Conservation (phyloP, 2,329 filamentous ascomycete genomes). For the Fusarium duplospermum region DNA sequence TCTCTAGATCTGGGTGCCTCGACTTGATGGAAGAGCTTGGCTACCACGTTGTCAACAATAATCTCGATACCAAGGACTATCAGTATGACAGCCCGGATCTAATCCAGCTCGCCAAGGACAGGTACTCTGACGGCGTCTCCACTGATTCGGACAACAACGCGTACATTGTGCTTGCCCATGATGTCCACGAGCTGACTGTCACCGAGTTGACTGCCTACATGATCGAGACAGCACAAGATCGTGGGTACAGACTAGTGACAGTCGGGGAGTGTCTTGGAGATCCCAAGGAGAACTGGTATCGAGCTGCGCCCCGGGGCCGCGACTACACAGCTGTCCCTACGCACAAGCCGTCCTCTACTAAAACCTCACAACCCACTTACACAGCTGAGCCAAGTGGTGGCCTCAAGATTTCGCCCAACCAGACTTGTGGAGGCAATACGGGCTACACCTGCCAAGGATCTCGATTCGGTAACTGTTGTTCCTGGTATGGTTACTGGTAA, state of each 20-base stretch:
- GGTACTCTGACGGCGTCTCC: constrained; percentile 52
- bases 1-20: constrained; percentile 53
- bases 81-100: constrained; percentile 61
- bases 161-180: constrained; percentile 66
- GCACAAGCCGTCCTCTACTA: constrained; percentile 19
- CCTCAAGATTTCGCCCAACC: constrained; percentile 48
- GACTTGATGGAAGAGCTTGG: constrained; percentile 54
- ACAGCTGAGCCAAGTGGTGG: constrained; percentile 33
- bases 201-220: constrained; percentile 56
- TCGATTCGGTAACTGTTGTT: constrained; percentile 54
- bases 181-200: constrained; percentile 62
- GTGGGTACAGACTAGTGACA: constrained; percentile 62
- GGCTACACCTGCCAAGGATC: constrained; percentile 53
- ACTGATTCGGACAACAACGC: constrained; percentile 39
- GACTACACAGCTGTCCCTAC: constrained; percentile 23
- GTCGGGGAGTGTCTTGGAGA: constrained; percentile 70
- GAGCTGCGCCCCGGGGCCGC: constrained; percentile 41
- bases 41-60: constrained; percentile 68
- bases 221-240: constrained; percentile 52
- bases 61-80: constrained; percentile 72
- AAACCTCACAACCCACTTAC: constrained; percentile 21
- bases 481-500: constrained; percentile 55
- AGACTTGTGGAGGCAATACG: constrained; percentile 50
- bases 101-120: constrained; percentile 59
- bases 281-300: constrained; percentile 64